Evolutionary conservation across 1,284 basidiomycete genomes (phyloP), one percentile per base, ranked within the genome.

Genomic region (Apiotrichum montevideense): DNA sequence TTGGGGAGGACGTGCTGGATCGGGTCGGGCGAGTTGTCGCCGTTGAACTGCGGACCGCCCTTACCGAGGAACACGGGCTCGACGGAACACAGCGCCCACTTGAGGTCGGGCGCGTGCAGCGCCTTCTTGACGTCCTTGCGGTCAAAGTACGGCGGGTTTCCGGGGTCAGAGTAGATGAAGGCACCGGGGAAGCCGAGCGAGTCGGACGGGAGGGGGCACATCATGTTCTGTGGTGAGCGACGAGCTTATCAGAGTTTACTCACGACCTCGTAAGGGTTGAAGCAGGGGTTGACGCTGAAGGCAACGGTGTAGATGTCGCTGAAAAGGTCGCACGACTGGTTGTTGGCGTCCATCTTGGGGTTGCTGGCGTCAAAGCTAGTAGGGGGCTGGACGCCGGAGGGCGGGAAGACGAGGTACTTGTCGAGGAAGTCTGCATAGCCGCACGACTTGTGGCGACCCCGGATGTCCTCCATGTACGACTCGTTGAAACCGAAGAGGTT

Each of bases 121-220:
- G 83, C 86, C 43, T 71, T 63, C 72, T 88, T 87, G 55, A 90
- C 87, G 52, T 88, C 85, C 7, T 70, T 65, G 29, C 83, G 80
- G 73, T 87, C 80, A 67, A 89, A 89, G 76, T 88, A 89, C 46
- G 80, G 34, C 6, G 15, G 5, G 7, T 39, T 15, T 13, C 33
- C 56, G 14, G 29, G 13, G 33, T 44, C 56, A 4, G 11, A 15
- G 11, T 37, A 14, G 34, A 32, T 42, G 21, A 51, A 13, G 70
- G 81, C 46, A 65, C 85, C 66, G 81, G 87, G 86, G 78, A 86
- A 86, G 14, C 86, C 87, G 40, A 88, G 83, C 6, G 87, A 84
- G 62, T 88, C 86, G 85, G 85, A 88, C 11, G 85, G 75, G 41
- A 87, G 71, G 0, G 82, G 82, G 61, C 77, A 82, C 74, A 79